Base-by-base conservation (phyloP, 2,329 filamentous ascomycete genomes). In the Acephala macrosclerotiorum region DNA sequence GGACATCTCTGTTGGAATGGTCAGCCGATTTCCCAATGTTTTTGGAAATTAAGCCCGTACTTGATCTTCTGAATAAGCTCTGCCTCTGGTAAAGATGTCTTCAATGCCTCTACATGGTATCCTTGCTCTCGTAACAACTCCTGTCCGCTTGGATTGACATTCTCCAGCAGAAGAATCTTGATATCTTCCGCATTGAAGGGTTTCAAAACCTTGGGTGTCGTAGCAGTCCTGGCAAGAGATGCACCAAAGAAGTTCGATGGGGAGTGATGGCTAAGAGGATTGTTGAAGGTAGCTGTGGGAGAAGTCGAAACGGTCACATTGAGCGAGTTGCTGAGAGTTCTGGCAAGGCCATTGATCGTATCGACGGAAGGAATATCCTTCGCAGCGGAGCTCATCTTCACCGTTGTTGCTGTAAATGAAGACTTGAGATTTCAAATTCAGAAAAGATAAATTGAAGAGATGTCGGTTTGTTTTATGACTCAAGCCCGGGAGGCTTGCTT, bases 61-160 rank as follows among this genome's bases (percentile, higher is more conserved):
- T 89, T 87, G 77, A 99, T 99, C 86, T 97, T 99, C 82, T 97
- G 91, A 77, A 99, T 97, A 74, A 99, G 87, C 81, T 98, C 86
- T 73, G 96, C 93, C 78, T 99, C 96, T 0, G 93, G 90, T 64
- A 99, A 82, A 38, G 94, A 97, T 70, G 88, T 90, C 84, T 97
- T 99, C 71, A 95, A 82, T 58, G 89, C 87, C 81, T 99, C 96
- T 38, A 99, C 96, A 80, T 99, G 96, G 79, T 99, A 99, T 66
- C 96, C 96, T 80, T 99, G 94, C 64, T 83, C 84, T 65, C 82
- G 87, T 65, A 99, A 84, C 64, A 97, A 94, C 56, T 96, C 89
- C 74, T 89, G 87, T 16, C 96, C 96, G 26, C 93, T 93, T 80
- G 93, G 84, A 79, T 99, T 99, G 76, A 99, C 92, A 80, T 98